A percentile compares a stretch with the other conserved stretches of the same genome.
These are phyloP conservation scores for Castanea crenata DNA, from an alignment of 306 rosid species.

Conservation along the genomic window DNA sequence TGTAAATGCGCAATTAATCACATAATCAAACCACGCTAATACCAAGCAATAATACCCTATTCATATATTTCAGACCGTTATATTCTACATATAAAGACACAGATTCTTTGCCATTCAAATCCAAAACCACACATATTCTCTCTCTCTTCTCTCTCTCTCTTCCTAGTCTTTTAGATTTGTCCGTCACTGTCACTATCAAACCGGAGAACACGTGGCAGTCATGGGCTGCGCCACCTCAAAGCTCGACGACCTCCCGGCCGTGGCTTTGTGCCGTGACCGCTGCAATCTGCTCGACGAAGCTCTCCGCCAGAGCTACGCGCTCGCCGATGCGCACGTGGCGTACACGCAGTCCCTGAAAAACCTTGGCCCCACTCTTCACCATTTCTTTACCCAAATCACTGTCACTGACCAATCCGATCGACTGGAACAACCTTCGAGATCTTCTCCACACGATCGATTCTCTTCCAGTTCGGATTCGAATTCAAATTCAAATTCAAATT, in stretches of 20 bases:
- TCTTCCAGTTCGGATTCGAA: conserved; percentile 38
- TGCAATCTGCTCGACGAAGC: conserved; percentile 67
- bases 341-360: conserved; percentile 62
- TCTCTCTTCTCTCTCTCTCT: not conserved
- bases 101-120: not conserved
- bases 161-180: not conserved
- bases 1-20: conserved; percentile 11
- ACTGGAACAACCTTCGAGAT: not conserved
- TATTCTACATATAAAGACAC: not conserved
- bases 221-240: conserved; percentile 83
- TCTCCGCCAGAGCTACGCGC: conserved; percentile 51
- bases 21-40: conserved; percentile 6
- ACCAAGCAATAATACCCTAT: conserved; percentile 1
- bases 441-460: conserved; percentile 21
- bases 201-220: not conserved
- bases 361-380: conserved; percentile 53
- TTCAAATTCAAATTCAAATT: conserved; percentile 28
- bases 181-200: not conserved
- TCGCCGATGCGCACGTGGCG: conserved; percentile 74
- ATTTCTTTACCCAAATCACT: conserved; percentile 42
- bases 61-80: not conserved
- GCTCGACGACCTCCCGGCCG: conserved; percentile 68
- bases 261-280: conserved; percentile 84
- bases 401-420: not conserved
- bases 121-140: not conserved